phyloP scores from a whole-genome alignment of 345 rosid genomes.

The Populus simonii region DNA sequence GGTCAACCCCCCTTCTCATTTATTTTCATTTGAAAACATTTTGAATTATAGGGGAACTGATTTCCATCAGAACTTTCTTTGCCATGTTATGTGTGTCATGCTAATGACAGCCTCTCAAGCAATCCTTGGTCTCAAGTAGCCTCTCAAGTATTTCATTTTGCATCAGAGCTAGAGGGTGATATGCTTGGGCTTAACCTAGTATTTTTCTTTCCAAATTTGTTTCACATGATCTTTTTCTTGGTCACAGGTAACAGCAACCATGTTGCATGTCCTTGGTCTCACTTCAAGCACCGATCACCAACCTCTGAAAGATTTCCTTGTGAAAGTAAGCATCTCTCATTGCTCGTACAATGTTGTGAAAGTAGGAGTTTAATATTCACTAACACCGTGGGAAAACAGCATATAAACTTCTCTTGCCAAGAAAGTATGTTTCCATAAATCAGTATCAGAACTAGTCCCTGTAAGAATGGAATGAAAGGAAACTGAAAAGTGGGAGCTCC shows the following conservation, averaged over 20 bases:
- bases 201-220: background rate
- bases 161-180: background rate
- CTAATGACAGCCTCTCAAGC: background rate
- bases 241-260: constrained; percentile 70
- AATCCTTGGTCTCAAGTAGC: no score
- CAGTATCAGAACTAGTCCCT: no score
- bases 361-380: background rate
- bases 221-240: constrained; percentile 3
- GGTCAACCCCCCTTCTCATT: constrained; percentile 36
- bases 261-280: constrained; percentile 76
- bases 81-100: background rate
- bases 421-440: no score
- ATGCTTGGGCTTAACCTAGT: background rate
- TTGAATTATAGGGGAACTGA: background rate
- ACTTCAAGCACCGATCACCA: constrained; percentile 52
- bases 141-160: background rate
- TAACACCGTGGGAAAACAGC: no score
- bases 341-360: background rate
- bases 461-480: background rate
- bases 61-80: background rate
- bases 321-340: constrained; percentile 49
- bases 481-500: background rate
- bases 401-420: no score
- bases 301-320: constrained; percentile 68
- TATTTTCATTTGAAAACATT: background rate